These are phyloP conservation scores for Ophiostoma sp. DNA, from an alignment of 2,329 filamentous ascomycete species.

Conservation along the genomic window DNA sequence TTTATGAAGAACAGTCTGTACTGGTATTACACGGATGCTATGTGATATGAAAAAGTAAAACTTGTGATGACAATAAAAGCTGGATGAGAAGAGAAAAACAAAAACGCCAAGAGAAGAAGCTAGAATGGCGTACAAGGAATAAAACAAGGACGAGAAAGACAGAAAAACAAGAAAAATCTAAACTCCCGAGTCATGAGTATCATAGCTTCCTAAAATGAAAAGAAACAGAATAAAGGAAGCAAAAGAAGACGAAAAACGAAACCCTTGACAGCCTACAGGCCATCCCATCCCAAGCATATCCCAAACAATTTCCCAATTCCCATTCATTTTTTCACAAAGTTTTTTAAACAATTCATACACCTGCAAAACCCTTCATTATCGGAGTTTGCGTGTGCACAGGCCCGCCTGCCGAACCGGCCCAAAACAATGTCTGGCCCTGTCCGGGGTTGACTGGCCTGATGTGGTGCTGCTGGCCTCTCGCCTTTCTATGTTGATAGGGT, in stretches of 20 bases:
- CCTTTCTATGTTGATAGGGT: slow-evolving; percentile 29
- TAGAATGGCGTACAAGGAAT: neutral
- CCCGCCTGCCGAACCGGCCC: neutral
- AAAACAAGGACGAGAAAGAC: slow-evolving; percentile 1
- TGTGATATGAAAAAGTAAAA: neutral
- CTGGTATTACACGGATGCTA: neutral
- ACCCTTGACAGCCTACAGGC: neutral
- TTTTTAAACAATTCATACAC: neutral
- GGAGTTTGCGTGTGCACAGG: neutral
- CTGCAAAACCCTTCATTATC: neutral
- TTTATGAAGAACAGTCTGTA: neutral
- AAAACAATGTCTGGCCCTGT: neutral
- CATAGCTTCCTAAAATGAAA: slow-evolving; percentile 12
- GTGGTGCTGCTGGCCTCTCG: neutral
- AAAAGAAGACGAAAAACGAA: neutral
- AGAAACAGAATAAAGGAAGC: neutral
- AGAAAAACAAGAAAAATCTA: neutral
- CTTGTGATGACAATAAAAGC: neutral
- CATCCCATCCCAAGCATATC: neutral
- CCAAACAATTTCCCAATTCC: neutral
- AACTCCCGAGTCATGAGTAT: slow-evolving; percentile 24
- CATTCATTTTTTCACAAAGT: neutral
- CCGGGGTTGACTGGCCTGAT: neutral
- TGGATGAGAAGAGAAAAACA: neutral
- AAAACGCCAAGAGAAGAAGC: neutral